Percentiles rank a stretch among this genome's conserved stretches.
phyloP scores from a whole-genome alignment of 352 stramenopile genomes.

The Globisporangium paroecandrum region DNA sequence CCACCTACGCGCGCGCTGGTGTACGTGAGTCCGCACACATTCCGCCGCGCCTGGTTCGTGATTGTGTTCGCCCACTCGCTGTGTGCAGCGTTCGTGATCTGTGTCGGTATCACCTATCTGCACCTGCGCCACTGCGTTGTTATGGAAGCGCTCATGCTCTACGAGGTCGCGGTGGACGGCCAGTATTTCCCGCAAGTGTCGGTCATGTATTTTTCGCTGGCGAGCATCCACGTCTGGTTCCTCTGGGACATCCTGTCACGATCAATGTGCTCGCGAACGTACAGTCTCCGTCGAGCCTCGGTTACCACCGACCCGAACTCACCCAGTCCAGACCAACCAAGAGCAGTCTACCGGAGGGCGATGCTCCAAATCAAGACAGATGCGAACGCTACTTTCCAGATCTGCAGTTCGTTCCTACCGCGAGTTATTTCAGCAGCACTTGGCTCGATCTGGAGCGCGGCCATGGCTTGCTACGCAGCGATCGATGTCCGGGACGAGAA shows the following conservation, averaged over 20 bases:
- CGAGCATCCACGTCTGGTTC: not conserved
- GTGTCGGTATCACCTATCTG: not conserved
- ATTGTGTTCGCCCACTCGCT: not conserved
- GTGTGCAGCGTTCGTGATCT: not conserved
- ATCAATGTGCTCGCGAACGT: not conserved
- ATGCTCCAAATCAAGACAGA: not conserved
- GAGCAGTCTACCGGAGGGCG: not conserved
- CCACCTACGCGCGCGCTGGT: not conserved
- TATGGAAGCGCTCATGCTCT: not conserved
- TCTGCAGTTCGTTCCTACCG: not conserved
- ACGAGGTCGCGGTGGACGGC: not conserved
- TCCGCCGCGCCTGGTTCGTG: not conserved
- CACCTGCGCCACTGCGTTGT: slow-evolving; percentile 1
- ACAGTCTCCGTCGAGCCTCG: not conserved
- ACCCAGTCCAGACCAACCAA: not conserved
- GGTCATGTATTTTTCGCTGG: slow-evolving; percentile 1
- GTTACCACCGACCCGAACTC: not conserved
- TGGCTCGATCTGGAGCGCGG: not conserved
- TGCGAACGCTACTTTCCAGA: not conserved
- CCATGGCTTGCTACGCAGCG: not conserved
- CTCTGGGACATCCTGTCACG: not conserved
- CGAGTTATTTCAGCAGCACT: not conserved
- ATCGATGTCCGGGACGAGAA: slow-evolving; percentile 21
- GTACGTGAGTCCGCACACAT: not conserved
- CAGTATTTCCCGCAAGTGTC: not conserved